These are phyloP conservation scores for Mycena leptocephala DNA, from an alignment of 768 basidiomycete genomes.

Conservation along the genomic window DNA sequence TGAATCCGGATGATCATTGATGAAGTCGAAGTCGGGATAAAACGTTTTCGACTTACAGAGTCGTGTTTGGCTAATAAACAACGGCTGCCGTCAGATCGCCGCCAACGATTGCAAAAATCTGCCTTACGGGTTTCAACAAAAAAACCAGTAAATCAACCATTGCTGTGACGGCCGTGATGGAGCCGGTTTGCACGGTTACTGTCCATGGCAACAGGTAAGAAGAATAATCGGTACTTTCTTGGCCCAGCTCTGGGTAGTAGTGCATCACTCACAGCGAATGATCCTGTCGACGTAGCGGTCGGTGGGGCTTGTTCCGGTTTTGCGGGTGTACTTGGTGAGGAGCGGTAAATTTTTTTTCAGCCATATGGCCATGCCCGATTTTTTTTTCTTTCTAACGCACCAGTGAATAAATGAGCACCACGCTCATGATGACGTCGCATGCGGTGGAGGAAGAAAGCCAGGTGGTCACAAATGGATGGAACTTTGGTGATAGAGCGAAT, in stretches of 20 bases:
- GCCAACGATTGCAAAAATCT: constrained; percentile 5
- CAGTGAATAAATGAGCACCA: constrained; percentile 22
- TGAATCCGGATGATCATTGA: constrained; percentile 15
- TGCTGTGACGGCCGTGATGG: constrained; percentile 27
- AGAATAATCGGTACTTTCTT: no score
- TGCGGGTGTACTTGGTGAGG: constrained; percentile 18
- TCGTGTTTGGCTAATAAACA: no score
- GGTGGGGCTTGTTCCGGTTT: no score
- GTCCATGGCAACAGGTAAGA: no score
- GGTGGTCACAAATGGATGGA: constrained; percentile 14
- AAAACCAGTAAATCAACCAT: constrained; percentile 26
- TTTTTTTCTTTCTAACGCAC: constrained; percentile 7
- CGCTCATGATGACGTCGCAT: constrained; percentile 31
- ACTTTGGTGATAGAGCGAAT: background rate
- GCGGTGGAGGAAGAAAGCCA: constrained; percentile 32
- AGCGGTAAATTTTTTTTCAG: constrained; percentile 6
- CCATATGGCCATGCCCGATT: background rate
- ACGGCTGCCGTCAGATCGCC: no score
- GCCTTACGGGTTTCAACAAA: constrained; percentile 4
- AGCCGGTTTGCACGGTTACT: no score
- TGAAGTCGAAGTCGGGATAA: background rate
- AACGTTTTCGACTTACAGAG: no score
- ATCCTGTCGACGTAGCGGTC: no score
- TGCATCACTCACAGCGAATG: no score
- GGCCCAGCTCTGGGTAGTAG: no score